These are phyloP conservation scores for Zygosaccharomyces lentus DNA, from an alignment of 805 yeast species.

Conservation along the genomic window DNA sequence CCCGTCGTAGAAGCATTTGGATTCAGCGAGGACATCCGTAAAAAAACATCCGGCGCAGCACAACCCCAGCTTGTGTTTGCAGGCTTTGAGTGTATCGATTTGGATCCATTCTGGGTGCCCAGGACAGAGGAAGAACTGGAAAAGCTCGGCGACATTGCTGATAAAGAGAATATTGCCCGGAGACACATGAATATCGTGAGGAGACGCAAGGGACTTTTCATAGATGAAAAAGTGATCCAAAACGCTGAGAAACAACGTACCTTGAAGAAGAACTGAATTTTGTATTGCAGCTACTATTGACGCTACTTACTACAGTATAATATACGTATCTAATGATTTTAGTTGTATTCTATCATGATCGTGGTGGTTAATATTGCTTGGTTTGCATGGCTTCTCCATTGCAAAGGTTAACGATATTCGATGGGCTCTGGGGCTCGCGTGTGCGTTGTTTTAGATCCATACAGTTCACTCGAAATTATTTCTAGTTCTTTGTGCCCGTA, in stretches of 20 bases:
- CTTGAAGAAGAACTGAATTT: conserved; percentile 56
- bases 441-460: neutral
- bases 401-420: neutral
- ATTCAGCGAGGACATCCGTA: conserved; percentile 89
- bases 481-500: neutral
- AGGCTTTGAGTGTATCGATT: conserved; percentile 80
- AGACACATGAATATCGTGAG: conserved; percentile 79
- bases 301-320: neutral
- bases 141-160: conserved; percentile 88
- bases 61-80: conserved; percentile 90
- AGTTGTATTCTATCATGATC: neutral
- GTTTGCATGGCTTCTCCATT: neutral
- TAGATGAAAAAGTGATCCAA: conserved; percentile 84
- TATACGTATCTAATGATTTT: conserved; percentile 2
- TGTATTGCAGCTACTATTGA: neutral
- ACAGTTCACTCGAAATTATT: neutral
- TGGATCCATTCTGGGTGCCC: conserved; percentile 99
- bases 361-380: neutral
- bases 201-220: conserved; percentile 80
- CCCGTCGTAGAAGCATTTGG: conserved; percentile 98
- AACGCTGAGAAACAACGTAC: conserved; percentile 95
- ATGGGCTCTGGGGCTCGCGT: neutral
- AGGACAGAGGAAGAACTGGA: conserved; percentile 95
- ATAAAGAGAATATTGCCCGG: conserved; percentile 85
- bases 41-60: conserved; percentile 94